phyloP scores from a whole-genome alignment of 2,329 filamentous ascomycete species.

The Rutstroemia sp. region DNA sequence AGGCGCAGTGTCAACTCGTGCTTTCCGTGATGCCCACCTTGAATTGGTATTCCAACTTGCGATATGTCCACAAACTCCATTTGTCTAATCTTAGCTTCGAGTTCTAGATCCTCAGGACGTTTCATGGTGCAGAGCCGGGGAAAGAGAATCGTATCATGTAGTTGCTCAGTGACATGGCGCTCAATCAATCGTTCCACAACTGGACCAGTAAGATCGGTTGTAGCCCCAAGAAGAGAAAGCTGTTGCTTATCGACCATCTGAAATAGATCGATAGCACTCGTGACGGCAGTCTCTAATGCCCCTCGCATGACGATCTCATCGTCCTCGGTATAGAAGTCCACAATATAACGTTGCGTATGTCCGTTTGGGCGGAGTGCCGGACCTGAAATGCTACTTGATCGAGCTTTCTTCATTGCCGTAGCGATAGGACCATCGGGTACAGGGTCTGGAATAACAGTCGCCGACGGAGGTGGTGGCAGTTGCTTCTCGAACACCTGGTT shows the following conservation, averaged over 20 bases:
- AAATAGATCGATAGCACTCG: constrained; percentile 88
- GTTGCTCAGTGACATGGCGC: constrained; percentile 85
- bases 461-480: constrained; percentile 65
- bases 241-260: constrained; percentile 95
- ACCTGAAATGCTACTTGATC: constrained; percentile 40
- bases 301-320: constrained; percentile 87
- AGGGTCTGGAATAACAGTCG: constrained; percentile 51
- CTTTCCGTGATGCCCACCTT: constrained; percentile 71
- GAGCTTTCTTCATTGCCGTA: constrained; percentile 46
- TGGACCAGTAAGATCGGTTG: constrained; percentile 87
- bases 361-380: constrained; percentile 31
- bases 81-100: constrained; percentile 83
- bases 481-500: constrained; percentile 78
- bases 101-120: constrained; percentile 72
- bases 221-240: constrained; percentile 81
- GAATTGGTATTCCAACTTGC: constrained; percentile 83
- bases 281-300: constrained; percentile 86
- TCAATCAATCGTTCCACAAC: constrained; percentile 92
- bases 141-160: constrained; percentile 79
- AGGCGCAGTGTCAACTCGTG: constrained; percentile 73
- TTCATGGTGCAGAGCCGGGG: constrained; percentile 73
- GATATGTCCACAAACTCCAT: constrained; percentile 94
- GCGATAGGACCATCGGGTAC: constrained; percentile 48
- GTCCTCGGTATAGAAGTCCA: constrained; percentile 70
- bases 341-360: constrained; percentile 30